Percentiles rank a stretch among this genome's conserved stretches.
Conservation (phyloP, 192 early-diverging fungal species). For the Helicostylum pulchrum region DNA sequence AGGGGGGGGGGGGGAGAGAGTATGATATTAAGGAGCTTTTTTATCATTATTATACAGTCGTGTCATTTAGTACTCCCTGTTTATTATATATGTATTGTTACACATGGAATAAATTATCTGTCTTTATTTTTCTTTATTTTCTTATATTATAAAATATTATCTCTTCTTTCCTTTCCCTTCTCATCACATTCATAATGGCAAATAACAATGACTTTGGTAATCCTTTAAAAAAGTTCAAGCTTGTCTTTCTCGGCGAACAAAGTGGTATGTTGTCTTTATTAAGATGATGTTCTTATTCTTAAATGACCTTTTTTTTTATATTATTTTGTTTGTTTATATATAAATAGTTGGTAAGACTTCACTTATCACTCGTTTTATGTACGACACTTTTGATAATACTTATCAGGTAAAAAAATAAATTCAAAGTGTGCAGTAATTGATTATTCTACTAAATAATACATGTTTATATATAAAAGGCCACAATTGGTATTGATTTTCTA, state of each 20-base stretch:
- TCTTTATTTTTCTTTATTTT: background rate
- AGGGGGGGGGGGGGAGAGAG: no score
- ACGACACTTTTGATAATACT: slow-evolving; percentile 99
- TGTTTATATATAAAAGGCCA: slow-evolving; percentile 65
- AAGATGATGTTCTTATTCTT: background rate
- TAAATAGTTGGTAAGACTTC: slow-evolving; percentile 95
- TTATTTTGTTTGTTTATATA: no score
- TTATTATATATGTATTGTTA: no score
- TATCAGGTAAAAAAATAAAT: slow-evolving; percentile 65
- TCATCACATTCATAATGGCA: slow-evolving; percentile 2
- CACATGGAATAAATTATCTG: no score
- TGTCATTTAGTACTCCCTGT: no score
- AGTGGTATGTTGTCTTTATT: slow-evolving; percentile 68
- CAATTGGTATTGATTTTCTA: slow-evolving; percentile 98
- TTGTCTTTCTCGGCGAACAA: slow-evolving; percentile 98
- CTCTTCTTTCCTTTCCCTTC: background rate
- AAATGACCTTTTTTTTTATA: background rate
- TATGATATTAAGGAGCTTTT: no score
- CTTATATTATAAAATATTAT: background rate
- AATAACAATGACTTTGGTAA: slow-evolving; percentile 36
- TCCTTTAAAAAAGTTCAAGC: slow-evolving; percentile 89
- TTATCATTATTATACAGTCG: no score
- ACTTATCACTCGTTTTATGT: slow-evolving; percentile 99
- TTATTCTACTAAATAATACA: background rate
- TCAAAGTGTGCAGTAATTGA: background rate